phyloP scores from a whole-genome alignment of 2,329 filamentous ascomycete genomes.

The Nectriaceae sp. region DNA sequence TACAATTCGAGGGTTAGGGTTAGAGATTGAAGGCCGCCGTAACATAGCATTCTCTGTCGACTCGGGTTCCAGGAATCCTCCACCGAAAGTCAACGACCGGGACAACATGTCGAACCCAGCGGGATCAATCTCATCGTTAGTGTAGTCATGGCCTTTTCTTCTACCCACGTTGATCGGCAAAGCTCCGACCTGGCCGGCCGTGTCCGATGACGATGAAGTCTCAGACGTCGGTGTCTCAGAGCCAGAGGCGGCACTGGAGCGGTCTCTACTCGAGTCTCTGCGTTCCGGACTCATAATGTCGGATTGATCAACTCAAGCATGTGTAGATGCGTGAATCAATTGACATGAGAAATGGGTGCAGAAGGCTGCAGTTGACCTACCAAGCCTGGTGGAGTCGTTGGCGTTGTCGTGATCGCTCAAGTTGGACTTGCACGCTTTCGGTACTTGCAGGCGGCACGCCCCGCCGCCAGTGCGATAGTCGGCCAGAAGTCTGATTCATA shows the following conservation, averaged over 20 bases:
- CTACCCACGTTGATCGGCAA: neutral
- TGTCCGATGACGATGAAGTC: neutral
- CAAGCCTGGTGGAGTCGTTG: too few relatives aligned
- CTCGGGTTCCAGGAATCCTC: slow-evolving; percentile 45
- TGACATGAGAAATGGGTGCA: too few relatives aligned
- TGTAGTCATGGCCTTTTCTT: slow-evolving; percentile 11
- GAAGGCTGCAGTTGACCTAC: too few relatives aligned
- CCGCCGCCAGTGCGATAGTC: too few relatives aligned
- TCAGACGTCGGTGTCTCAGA: slow-evolving; percentile 6
- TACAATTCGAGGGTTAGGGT: slow-evolving; percentile 18
- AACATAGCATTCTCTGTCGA: slow-evolving; percentile 43
- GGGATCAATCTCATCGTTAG: slow-evolving; percentile 19
- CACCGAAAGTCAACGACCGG: slow-evolving; percentile 40
- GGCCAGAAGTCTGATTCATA: too few relatives aligned
- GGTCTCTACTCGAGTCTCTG: slow-evolving; percentile 2
- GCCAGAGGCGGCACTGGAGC: slow-evolving; percentile 23
- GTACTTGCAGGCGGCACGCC: too few relatives aligned
- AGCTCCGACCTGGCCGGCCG: neutral
- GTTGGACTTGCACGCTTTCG: too few relatives aligned
- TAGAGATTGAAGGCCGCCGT: slow-evolving; percentile 24
- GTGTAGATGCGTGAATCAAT: too few relatives aligned
- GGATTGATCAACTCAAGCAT: neutral
- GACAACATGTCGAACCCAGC: slow-evolving; percentile 34
- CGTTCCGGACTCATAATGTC: neutral
- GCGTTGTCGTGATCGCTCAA: too few relatives aligned